Base-by-base conservation (phyloP, 768 basidiomycete genomes). In the Coprinopsis sp. region DNA sequence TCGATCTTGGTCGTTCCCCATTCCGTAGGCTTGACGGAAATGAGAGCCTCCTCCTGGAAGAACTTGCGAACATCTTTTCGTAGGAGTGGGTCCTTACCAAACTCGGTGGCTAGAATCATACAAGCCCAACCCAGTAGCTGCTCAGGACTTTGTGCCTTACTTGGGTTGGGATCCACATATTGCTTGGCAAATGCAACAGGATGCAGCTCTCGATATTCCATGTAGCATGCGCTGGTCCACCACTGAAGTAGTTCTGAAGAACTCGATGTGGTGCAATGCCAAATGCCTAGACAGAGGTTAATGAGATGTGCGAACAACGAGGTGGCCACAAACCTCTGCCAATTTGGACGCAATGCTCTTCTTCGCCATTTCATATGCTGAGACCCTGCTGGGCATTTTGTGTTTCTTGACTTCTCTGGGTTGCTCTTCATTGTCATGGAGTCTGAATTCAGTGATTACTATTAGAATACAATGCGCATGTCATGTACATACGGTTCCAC, bases 11-110 rank as follows among this genome's bases (percentile, higher is more conserved):
- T 65, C 34, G 81, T 67, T 18, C 96, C 96, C 38, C 86, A 79
- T 42, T 95, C 93, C 1, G 95, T 98, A 0, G 95, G 93, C 38
- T 75, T 71, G 13, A 94, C 82, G 18, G 86, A 82, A 25, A 98
- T 70, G 16, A 79, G 72, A 2, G 86, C 95, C 51, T 84, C 79
- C 11, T 74, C 71, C 58, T 78, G 82, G 73, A 92, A 93, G 29
- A 78, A 59, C 46, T 81, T 74, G 42, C 96, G 81, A 41, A 91
- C 81, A 47, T 82, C 75, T 51, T 83, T 81, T 33, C 91, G 76
- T 24, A 99, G 76, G 10, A 91, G 68, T 11, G 95, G 95, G 62
- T 99, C 95, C 60, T 89, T 94, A 27, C 90, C 89, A 14, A 98
- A 75, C 62, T 98, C 96, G 0, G 88, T 91, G 5, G 86, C 78